Base-by-base conservation (phyloP, 345 rosid genomes). In the Aurinia saxatilis region DNA sequence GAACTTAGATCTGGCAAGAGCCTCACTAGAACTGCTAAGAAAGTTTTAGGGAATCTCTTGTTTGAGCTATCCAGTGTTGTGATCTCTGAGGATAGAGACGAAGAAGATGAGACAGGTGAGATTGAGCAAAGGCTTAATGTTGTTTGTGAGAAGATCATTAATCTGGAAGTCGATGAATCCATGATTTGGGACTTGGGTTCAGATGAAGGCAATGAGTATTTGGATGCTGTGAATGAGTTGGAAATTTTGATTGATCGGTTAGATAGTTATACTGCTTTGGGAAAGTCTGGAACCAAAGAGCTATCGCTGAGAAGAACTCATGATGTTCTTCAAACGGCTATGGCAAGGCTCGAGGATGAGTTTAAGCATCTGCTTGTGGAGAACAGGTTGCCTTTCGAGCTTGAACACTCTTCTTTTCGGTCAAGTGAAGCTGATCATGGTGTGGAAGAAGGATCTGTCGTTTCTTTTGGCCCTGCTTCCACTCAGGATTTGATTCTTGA, bases 261-360 rank as follows among this genome's bases (percentile, higher is more conserved):
- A 30, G 95, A 84, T 50, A 60, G 61, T 46, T 73, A 70, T 63
- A 35, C 63, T 35, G 44, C 71, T 57, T 29, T 29, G 6, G 63
- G 50, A n/a, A 58, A 63, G 19, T 72, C 57, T 14, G 74, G 57
- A 19, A 75, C 31, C 7, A 79, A 79, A 63, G 80, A 60, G 57
- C 71, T 68, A 21, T 60, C 82, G 46, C 29, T 88, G 15, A 71
- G 78, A 29, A 86, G 78, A 73, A 88, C 91, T 46, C 84, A 84
- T 34, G 84, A 86, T 72, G 79, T 86, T 71, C 87, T 91, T 73
- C 96, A 88, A 63, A 78, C 73, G 7, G 90, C 90, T 4, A 91
- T 91, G 98, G 75, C 75, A 18, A 79, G 95, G 82, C 90, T 91
- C 1, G 98, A 84, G 77, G 89, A 86, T 23, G 98, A 88, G 78